Evolutionary conservation across 176 grass and related monocot genomes (phyloP), one percentile per base, ranked within the genome.

Genomic region (Aegilops umbellulata): DNA sequence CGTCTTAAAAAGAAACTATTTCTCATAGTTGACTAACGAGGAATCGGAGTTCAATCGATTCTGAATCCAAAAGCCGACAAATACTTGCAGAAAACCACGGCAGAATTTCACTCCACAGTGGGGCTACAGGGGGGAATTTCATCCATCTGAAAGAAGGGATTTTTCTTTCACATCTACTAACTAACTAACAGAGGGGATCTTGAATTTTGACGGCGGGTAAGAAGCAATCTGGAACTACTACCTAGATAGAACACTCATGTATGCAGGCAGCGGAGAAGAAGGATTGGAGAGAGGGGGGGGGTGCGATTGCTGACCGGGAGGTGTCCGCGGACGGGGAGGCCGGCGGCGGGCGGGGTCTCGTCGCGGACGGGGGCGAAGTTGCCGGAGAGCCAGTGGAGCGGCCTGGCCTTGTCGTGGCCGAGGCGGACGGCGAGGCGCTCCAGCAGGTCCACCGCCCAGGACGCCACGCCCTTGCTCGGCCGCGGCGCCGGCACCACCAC

Each of bases 351-450:
- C 58, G 92, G 92, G 61, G 95, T 97, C 92, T 97, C 95, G 23
- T 94, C 62, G 27, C 55, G 35, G 29, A 94, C 88, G 42, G 95
- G 95, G 46, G 84, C 92, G 82, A 92, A 97, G 80, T 94, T 97
- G 63, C 90, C 95, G 77, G 90, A 88, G 69, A 97, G 95, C 82
- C 91, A 97, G 82, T 91, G 86, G 46, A 97, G 88, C 19, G 92
- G 90, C 83, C 85, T 78, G 76, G 86, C 69, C 29, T 83, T 77
- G 68, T 91, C 92, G 84, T 92, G 55, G 90, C 75, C 91, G 73
- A 97, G 85, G 68, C 70, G 81, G 10, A 97, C 95, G 65, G 81
- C 26, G 42, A 76, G 10, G 41, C 80, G 82, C 88, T 97, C 95
- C 26, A 97, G 76, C 79, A 93, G 46, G 51, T 97, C 90, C 8